Conservation (phyloP, 768 basidiomycete genomes). For the Lyophyllum decastes region DNA sequence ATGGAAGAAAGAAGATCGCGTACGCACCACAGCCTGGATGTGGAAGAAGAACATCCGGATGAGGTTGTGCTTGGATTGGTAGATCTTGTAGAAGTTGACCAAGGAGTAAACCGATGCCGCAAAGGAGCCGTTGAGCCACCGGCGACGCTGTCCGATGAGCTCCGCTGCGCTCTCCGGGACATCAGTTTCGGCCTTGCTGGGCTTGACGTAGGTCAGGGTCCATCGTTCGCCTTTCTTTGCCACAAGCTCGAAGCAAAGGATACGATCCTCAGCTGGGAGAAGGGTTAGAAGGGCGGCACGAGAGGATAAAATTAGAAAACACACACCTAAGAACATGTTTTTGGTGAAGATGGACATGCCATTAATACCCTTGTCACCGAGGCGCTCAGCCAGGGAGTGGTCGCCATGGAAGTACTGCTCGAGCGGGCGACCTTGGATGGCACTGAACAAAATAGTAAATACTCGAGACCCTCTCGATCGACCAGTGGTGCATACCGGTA, state of each 20-base stretch:
- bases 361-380: slow-evolving; percentile 91
- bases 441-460: slow-evolving; percentile 40
- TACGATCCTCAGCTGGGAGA: slow-evolving; percentile 82
- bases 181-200: slow-evolving; percentile 93
- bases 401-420: slow-evolving; percentile 89
- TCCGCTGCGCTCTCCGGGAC: slow-evolving; percentile 91
- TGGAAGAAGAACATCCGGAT: slow-evolving; percentile 97
- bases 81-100: slow-evolving; percentile 88
- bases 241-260: slow-evolving; percentile 95
- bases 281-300: neutral
- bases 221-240: slow-evolving; percentile 87
- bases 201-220: slow-evolving; percentile 90
- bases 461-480: neutral
- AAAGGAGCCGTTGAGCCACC: slow-evolving; percentile 97
- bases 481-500: slow-evolving; percentile 30
- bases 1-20: neutral
- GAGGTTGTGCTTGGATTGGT: slow-evolving; percentile 82
- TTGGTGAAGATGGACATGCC: slow-evolving; percentile 98
- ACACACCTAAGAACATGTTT: slow-evolving; percentile 62
- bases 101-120: slow-evolving; percentile 90
- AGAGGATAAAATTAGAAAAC: neutral
- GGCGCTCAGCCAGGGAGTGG: slow-evolving; percentile 85
- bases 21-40: slow-evolving; percentile 80
- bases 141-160: slow-evolving; percentile 91
- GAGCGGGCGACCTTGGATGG: slow-evolving; percentile 86